Conservation (phyloP, 1,284 basidiomycete species). For the Schizophyllum commune region DNA sequence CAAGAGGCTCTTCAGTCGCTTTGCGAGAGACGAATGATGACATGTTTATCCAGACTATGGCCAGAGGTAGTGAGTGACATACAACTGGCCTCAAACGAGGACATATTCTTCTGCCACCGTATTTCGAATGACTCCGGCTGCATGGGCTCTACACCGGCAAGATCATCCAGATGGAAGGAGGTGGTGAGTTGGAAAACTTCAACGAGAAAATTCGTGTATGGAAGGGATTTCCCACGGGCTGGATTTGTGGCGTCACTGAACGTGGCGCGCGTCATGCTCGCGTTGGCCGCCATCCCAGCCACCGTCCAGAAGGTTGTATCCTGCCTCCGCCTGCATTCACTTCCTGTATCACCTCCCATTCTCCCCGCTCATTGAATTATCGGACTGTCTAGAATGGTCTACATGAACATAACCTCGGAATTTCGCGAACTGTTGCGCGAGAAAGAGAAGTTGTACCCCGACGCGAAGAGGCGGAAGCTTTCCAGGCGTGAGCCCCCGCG, state of each 20-base stretch:
- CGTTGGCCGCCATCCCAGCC: too few relatives aligned
- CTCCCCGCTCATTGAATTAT: too few relatives aligned
- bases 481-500: conserved; percentile 14
- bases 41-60: conserved; percentile 67
- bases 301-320: too few relatives aligned
- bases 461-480: conserved; percentile 45
- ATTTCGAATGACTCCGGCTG: not conserved
- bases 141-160: not conserved
- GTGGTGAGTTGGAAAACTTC: not conserved
- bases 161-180: not conserved
- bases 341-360: too few relatives aligned
- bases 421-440: conserved; percentile 47
- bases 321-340: not conserved
- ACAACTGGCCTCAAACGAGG: conserved; percentile 70
- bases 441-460: conserved; percentile 33
- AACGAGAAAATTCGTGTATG: not conserved
- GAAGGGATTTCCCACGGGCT: not conserved
- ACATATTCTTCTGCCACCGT: conserved; percentile 22
- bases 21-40: not conserved
- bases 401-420: conserved; percentile 48
- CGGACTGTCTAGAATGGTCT: conserved; percentile 30
- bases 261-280: not conserved
- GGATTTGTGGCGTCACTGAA: not conserved
- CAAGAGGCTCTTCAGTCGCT: too few relatives aligned
- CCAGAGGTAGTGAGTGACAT: conserved; percentile 43